These are phyloP conservation scores for Dioscorea zingiberensis DNA, from an alignment of 106 monocot species.

Conservation along the genomic window DNA sequence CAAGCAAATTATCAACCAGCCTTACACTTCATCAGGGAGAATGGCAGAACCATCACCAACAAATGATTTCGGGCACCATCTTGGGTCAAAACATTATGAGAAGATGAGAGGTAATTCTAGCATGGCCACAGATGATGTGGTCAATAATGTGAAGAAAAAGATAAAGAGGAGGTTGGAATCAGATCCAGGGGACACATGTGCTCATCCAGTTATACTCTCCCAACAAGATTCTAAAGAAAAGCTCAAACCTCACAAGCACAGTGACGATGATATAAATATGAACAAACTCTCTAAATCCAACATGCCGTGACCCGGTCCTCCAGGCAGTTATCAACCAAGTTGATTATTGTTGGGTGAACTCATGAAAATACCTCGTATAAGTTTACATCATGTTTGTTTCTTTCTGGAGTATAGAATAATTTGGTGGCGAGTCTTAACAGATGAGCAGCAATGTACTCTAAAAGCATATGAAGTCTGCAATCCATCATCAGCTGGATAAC, in stretches of 20 bases:
- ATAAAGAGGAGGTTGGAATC: constrained; percentile 48
- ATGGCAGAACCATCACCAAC: constrained; percentile 9
- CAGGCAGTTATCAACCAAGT: constrained; percentile 17
- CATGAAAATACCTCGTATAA: too few relatives aligned
- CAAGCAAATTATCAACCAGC: constrained; percentile 16
- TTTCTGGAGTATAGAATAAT: too few relatives aligned
- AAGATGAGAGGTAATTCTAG: constrained; percentile 8
- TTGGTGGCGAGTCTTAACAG: too few relatives aligned
- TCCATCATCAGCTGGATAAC: too few relatives aligned
- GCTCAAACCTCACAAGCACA: constrained; percentile 20
- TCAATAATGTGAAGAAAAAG: constrained; percentile 39
- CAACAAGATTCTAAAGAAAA: constrained; percentile 22
- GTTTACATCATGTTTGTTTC: too few relatives aligned
- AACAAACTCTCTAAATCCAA: constrained; percentile 15
- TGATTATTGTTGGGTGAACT: constrained; percentile 1
- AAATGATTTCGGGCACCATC: constrained; percentile 25
- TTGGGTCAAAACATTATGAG: constrained; percentile 21
- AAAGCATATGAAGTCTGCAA: too few relatives aligned
- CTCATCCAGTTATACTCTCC: constrained; percentile 19
- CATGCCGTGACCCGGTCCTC: constrained; percentile 13
- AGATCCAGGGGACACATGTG: constrained; percentile 28
- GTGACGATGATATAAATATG: constrained; percentile 16
- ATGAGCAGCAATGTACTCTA: too few relatives aligned
- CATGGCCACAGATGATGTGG: constrained; percentile 17
- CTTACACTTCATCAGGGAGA: too few relatives aligned